Conservation (phyloP, 23 red algal species). For the Chondrus crispus region DNA sequence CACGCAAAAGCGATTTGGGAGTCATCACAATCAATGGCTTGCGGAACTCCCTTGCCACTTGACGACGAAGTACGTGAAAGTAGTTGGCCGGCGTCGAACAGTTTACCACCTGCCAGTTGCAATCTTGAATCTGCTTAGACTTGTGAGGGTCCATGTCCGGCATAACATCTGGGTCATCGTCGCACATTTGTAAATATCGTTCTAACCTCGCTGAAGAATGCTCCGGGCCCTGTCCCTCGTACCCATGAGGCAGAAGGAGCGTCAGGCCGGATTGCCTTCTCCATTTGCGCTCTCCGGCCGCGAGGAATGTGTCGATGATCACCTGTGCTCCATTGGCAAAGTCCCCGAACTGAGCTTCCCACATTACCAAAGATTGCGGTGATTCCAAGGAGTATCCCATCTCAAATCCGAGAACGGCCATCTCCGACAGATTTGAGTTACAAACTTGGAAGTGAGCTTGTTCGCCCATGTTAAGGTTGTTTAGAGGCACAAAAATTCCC, state of each 20-base stretch:
- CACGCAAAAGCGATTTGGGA: conserved; percentile 90
- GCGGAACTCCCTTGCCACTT: conserved; percentile 95
- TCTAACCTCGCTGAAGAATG: conserved; percentile 96
- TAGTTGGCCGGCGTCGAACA: conserved; percentile 96
- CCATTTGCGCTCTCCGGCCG: conserved; percentile 99
- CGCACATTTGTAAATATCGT: conserved; percentile 93
- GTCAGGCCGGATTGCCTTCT: conserved; percentile 90
- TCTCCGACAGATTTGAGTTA: conserved; percentile 97
- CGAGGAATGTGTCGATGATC: conserved; percentile 98
- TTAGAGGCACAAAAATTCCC: conserved; percentile 70
- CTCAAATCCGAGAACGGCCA: conserved; percentile 98
- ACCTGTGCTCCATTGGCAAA: conserved; percentile 99
- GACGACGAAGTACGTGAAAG: conserved; percentile 94
- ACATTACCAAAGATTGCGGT: conserved; percentile 89
- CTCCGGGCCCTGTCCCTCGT: conserved; percentile 97
- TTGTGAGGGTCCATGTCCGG: conserved; percentile 80
- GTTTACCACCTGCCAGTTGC: conserved; percentile 95
- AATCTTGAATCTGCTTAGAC: conserved; percentile 79
- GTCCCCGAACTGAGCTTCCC: conserved; percentile 99
- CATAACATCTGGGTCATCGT: conserved; percentile 92
- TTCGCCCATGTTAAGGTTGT: conserved; percentile 69
- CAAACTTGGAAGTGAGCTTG: conserved; percentile 84
- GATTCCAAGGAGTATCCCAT: conserved; percentile 94
- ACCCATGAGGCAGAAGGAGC: conserved; percentile 94
- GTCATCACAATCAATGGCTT: conserved; percentile 96